Percentiles rank a stretch among this genome's conserved stretches.
Evolutionary conservation across 371 early-diverging fungal genomes (phyloP).

Genomic region (Rhizopus delemar): DNA sequence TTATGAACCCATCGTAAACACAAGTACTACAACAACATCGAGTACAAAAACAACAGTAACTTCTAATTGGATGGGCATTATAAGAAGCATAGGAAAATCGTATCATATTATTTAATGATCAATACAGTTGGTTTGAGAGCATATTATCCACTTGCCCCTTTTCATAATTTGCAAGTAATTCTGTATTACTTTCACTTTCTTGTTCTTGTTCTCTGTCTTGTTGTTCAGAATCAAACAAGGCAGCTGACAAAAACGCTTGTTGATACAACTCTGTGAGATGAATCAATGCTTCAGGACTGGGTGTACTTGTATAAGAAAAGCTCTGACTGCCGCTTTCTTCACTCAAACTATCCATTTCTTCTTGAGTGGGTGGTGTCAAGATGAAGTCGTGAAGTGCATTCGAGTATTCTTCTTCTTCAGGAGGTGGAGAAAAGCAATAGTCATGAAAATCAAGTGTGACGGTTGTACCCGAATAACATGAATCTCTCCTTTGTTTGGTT

Average conservation of each 20-base stretch:
- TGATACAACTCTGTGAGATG: conserved; percentile 24
- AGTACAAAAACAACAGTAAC: not conserved
- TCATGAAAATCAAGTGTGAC: conserved; percentile 50
- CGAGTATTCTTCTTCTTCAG: conserved; percentile 22
- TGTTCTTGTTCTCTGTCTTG: conserved; percentile 1
- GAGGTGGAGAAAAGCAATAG: conserved; percentile 46
- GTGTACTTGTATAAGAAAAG: conserved; percentile 20
- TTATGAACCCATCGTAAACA: not conserved
- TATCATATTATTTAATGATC: not conserved
- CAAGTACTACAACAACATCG: too few species aligned
- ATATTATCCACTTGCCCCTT: conserved; percentile 15
- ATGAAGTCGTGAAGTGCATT: conserved; percentile 22
- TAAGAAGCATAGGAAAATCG: too few species aligned
- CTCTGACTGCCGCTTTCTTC: conserved; percentile 9
- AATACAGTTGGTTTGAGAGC: conserved; percentile 21
- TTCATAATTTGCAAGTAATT: conserved; percentile 21
- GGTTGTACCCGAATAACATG: conserved; percentile 44
- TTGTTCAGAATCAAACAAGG: conserved; percentile 4
- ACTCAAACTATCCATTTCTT: conserved; percentile 1
- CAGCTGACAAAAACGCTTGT: conserved; percentile 15
- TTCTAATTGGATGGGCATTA: too few species aligned
- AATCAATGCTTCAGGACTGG: conserved; percentile 24
- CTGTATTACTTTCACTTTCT: not conserved
- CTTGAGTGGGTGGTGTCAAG: conserved; percentile 1
- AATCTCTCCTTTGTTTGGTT: conserved; percentile 13